Base-by-base conservation (phyloP, 1,284 basidiomycete genomes). In the Ceratobasidium sp. region DNA sequence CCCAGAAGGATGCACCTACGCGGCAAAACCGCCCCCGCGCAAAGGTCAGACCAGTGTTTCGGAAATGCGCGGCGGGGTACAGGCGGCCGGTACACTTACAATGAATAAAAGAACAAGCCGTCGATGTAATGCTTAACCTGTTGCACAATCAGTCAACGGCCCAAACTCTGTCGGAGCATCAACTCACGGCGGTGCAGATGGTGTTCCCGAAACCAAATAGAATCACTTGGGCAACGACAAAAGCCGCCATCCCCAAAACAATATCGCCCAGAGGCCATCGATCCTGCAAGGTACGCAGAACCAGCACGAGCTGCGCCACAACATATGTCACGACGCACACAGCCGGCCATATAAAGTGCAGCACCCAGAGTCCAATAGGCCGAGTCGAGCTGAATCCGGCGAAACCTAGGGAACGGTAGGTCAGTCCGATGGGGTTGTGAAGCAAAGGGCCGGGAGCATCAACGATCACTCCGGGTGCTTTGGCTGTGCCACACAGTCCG, bases 191-290 rank as follows among this genome's bases (percentile, higher is more conserved):
- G 81, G 97, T 90, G 84, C 97, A 99, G 77, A 99, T 98, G 53
- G 90, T 93, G 75, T 90, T 88, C 82, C 92, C 94, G 85, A 99
- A 99, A 14, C 92, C 98, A 81, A 98, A 96, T 75, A 98, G 88
- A 75, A 99, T 85, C 75, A 98, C 90, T 81, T 95, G 92, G 0
- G 92, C 96, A 75, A 93, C 88, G 22, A 91, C 88, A 83, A 91
- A 98, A 85, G 97, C 98, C 49, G 88, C 92, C 13, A 91, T 85
- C 66, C 97, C 98, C 79, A 98, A 98, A 63, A 96, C 83, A 83
- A 98, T 95, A 82, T 95, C 94, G 75, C 94, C 94, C 75, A 99
- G 91, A 11, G 97, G 96, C 97, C 98, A 99, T 76, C 97, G 89
- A 84, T 99, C 98, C 81, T 98, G 96, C 54, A 99, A 88, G 7